Evolutionary conservation across 176 grass and related monocot species (phyloP).

Genomic region (Triticum dicoccoides): DNA sequence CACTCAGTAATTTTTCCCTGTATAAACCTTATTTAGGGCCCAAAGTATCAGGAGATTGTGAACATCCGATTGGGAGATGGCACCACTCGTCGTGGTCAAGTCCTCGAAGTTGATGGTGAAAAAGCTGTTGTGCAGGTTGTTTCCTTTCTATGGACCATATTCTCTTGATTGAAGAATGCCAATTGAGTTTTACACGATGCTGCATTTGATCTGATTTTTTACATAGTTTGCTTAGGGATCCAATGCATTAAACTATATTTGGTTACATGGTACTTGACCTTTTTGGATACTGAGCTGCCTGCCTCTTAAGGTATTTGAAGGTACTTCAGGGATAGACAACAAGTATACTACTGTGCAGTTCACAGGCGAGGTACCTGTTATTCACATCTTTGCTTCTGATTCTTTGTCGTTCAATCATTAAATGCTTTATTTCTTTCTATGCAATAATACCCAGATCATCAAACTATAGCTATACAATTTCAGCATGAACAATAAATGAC

Average conservation of each 20-base stretch:
- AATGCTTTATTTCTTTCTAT: background rate
- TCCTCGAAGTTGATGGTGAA: constrained; percentile 95
- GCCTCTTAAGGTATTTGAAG: constrained; percentile 79
- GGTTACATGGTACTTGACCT: background rate
- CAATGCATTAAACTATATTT: background rate
- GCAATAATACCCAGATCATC: background rate
- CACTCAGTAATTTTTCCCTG: background rate
- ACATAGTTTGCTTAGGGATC: background rate
- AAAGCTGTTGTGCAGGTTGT: constrained; percentile 93
- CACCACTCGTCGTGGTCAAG: constrained; percentile 87
- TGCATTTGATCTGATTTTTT: background rate
- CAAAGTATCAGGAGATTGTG: constrained; percentile 95
- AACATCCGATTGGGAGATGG: constrained; percentile 95
- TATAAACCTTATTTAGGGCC: constrained; percentile 53
- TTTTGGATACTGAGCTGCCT: constrained; percentile 13
- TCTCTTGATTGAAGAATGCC: background rate
- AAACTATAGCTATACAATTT: background rate
- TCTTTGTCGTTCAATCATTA: constrained; percentile 5
- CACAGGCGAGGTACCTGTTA: constrained; percentile 64
- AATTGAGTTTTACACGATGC: background rate
- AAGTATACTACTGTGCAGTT: constrained; percentile 94
- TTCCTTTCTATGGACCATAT: background rate
- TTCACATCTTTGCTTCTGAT: constrained; percentile 15
- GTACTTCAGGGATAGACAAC: constrained; percentile 94
- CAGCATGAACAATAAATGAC: background rate